Evolutionary conservation across 2,329 filamentous ascomycete species (phyloP).

Genomic region (Fusarium sp.): DNA sequence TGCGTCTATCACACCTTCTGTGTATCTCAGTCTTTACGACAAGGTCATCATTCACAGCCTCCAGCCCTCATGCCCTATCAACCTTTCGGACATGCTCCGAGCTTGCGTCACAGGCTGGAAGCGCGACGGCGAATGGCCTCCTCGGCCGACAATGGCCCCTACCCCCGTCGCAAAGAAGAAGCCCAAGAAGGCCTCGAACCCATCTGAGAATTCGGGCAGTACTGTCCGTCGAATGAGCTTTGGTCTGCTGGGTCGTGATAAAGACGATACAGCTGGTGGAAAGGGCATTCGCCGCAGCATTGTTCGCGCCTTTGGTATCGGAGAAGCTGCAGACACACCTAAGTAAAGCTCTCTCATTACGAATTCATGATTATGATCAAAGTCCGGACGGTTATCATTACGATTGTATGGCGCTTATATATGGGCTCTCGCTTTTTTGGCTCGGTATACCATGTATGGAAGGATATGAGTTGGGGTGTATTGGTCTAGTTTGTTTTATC

Average conservation of each 20-base stretch:
- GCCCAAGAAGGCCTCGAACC: constrained; percentile 43
- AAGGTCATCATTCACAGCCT: constrained; percentile 86
- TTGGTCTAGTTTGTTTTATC: constrained; percentile 16
- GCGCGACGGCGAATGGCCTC: constrained; percentile 92
- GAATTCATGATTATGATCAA: constrained; percentile 40
- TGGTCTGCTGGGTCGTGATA: constrained; percentile 60
- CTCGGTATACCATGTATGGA: constrained; percentile 17
- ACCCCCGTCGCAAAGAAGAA: constrained; percentile 56
- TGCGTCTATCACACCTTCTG: constrained; percentile 76
- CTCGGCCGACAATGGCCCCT: constrained; percentile 59
- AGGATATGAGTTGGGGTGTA: constrained; percentile 8
- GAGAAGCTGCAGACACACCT: constrained; percentile 43
- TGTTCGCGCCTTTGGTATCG: constrained; percentile 60
- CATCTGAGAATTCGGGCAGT: constrained; percentile 47
- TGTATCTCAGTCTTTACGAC: constrained; percentile 87
- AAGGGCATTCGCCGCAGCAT: constrained; percentile 61
- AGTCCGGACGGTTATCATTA: constrained; percentile 25
- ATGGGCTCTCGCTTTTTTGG: constrained; percentile 20
- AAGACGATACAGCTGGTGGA: constrained; percentile 51
- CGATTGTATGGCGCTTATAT: constrained; percentile 36
- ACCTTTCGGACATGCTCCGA: constrained; percentile 82
- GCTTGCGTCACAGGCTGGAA: constrained; percentile 93
- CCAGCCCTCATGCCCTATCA: constrained; percentile 89
- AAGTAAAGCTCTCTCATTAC: constrained; percentile 22
- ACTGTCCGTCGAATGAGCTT: constrained; percentile 61